Percentiles rank a stretch among this genome's conserved stretches.
Conservation (phyloP, 2,329 filamentous ascomycete genomes). For the Metarhizium guizhouense region DNA sequence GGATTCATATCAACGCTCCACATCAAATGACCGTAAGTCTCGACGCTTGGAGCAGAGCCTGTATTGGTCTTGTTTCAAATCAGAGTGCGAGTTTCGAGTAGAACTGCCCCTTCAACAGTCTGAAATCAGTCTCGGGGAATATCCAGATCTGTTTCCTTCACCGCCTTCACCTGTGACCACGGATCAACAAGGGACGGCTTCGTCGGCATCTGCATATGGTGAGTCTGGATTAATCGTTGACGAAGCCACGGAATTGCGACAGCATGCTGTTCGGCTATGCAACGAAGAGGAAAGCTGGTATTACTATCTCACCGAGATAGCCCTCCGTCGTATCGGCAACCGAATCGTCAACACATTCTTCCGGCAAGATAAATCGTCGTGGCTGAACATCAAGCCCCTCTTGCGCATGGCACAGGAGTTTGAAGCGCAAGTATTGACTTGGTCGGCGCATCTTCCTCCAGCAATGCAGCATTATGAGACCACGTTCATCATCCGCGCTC, state of each 20-base stretch:
- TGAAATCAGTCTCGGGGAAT: slow-evolving; percentile 23
- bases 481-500: neutral
- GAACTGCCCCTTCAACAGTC: slow-evolving; percentile 28
- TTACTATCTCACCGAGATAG: slow-evolving; percentile 34
- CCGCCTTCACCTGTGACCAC: slow-evolving; percentile 12
- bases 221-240: neutral
- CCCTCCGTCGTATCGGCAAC: slow-evolving; percentile 30
- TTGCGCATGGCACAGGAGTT: slow-evolving; percentile 15
- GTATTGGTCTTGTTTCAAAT: slow-evolving; percentile 35
- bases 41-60: slow-evolving; percentile 28
- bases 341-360: slow-evolving; percentile 25
- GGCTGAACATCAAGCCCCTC: no score
- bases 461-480: slow-evolving; percentile 11
- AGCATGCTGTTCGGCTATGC: slow-evolving; percentile 8
- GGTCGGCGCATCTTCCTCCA: slow-evolving; percentile 12
- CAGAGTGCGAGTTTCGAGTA: slow-evolving; percentile 30
- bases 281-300: slow-evolving; percentile 30
- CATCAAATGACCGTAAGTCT: slow-evolving; percentile 7
- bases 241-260: slow-evolving; percentile 11
- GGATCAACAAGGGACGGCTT: slow-evolving; percentile 6
- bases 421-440: slow-evolving; percentile 14
- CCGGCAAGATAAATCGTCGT: slow-evolving; percentile 9
- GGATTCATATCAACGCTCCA: slow-evolving; percentile 1
- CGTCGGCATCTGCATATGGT: slow-evolving; percentile 14
- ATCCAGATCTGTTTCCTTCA: slow-evolving; percentile 21